Evolutionary conservation across 805 yeast species (phyloP).

Genomic region (Hanseniaspora clermontiae): DNA sequence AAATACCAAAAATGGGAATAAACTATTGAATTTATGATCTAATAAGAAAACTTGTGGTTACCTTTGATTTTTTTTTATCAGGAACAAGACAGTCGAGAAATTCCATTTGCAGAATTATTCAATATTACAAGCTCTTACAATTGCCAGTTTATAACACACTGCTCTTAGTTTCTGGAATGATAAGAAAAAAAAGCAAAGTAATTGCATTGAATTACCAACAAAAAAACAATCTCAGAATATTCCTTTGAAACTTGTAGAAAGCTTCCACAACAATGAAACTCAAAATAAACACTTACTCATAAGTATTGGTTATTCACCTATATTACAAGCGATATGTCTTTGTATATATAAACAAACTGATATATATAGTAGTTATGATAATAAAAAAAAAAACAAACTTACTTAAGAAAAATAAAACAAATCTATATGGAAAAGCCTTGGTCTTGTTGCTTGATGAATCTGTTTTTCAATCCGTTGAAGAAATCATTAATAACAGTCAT

Average conservation of each 20-base stretch:
- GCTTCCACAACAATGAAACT: not conserved
- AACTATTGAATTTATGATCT: not conserved
- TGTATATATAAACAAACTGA: not conserved
- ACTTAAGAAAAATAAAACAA: not conserved
- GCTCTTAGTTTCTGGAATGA: too few relatives aligned
- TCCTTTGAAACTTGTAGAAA: not conserved
- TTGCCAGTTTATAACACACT: too few relatives aligned
- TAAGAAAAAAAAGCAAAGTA: too few relatives aligned
- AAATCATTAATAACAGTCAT: slow-evolving; percentile 8
- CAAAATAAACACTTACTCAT: not conserved
- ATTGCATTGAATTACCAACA: not conserved
- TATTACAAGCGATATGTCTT: not conserved
- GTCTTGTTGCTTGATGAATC: slow-evolving; percentile 1
- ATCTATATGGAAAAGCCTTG: slow-evolving; percentile 1
- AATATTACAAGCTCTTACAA: too few relatives aligned
- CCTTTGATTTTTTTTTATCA: not conserved
- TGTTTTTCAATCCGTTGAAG: not conserved
- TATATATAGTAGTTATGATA: not conserved
- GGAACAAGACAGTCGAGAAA: not conserved
- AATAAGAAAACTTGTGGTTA: not conserved
- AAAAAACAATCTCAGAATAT: not conserved
- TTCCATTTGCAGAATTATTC: too few relatives aligned
- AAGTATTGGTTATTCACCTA: not conserved
- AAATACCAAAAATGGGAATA: slow-evolving; percentile 12
- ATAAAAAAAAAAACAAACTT: not conserved